phyloP scores from a whole-genome alignment of 257 asterid genomes.

The Solanum pimpinellifolium region DNA sequence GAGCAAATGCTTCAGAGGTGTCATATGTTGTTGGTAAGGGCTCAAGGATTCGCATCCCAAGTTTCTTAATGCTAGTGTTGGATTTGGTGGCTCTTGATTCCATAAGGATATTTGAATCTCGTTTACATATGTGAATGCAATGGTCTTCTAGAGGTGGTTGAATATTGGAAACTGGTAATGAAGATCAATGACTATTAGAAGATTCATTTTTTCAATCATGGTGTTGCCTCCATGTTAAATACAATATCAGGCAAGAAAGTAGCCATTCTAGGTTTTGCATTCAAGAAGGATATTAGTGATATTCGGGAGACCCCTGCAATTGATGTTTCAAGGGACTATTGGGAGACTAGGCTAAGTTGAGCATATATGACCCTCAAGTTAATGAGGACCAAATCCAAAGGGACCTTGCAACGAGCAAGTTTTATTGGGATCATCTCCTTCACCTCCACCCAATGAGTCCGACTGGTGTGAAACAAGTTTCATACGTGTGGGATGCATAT shows the following conservation, averaged over 20 bases:
- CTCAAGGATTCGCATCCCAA: not conserved
- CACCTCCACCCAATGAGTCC: too few species aligned
- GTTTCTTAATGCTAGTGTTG: constrained; percentile 3
- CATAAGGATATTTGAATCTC: constrained; percentile 1
- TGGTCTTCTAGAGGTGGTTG: not conserved
- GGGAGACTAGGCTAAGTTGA: not conserved
- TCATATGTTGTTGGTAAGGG: constrained; percentile 2
- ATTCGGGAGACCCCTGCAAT: not conserved
- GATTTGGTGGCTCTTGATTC: constrained; percentile 1
- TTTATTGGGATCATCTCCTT: not conserved
- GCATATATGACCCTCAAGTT: constrained; percentile 6
- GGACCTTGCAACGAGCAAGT: not conserved
- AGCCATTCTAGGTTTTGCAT: not conserved
- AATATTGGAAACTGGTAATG: constrained; percentile 1
- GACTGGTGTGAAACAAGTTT: too few species aligned
- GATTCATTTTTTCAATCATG: not conserved
- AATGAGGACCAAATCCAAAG: constrained; percentile 1
- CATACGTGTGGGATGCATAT: too few species aligned
- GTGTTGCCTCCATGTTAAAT: constrained; percentile 1
- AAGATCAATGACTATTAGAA: constrained; percentile 4
- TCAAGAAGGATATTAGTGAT: constrained; percentile 6
- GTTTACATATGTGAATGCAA: constrained; percentile 1
- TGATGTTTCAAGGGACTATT: constrained; percentile 1
- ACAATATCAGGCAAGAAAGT: not conserved
- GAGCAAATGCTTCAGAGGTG: constrained; percentile 4